These are phyloP conservation scores for Elsinoe ampelina DNA, from an alignment of 2,329 filamentous ascomycete species.

Conservation along the genomic window DNA sequence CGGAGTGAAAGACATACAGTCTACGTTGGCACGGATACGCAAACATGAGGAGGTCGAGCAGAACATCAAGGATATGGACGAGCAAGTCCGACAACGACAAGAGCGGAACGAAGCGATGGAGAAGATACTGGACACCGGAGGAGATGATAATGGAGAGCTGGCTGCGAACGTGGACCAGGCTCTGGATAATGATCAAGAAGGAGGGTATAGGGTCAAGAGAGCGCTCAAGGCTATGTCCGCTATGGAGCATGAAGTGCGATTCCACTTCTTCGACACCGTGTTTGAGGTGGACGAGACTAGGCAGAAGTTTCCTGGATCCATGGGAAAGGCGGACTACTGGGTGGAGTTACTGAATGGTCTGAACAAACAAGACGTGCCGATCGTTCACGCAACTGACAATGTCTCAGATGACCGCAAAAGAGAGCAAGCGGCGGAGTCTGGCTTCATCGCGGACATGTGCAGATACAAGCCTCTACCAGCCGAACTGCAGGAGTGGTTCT, in stretches of 20 bases:
- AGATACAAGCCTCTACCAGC: constrained; percentile 29
- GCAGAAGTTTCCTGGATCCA: constrained; percentile 22
- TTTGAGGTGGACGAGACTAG: constrained; percentile 14
- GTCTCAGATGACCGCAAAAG: constrained; percentile 21
- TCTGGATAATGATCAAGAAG: constrained; percentile 27
- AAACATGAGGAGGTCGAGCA: constrained; percentile 19
- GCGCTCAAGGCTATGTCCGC: constrained; percentile 55
- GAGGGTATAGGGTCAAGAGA: constrained; percentile 43
- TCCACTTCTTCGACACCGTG: constrained; percentile 46
- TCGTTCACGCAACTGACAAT: background rate
- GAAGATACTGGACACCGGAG: constrained; percentile 15
- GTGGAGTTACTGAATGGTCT: constrained; percentile 26
- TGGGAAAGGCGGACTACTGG: constrained; percentile 28
- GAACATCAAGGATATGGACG: constrained; percentile 19
- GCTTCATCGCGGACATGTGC: constrained; percentile 34
- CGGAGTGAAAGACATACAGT: constrained; percentile 24
- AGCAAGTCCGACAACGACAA: constrained; percentile 14
- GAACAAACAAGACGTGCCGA: background rate
- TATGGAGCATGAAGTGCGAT: constrained; percentile 43
- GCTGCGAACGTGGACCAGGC: constrained; percentile 33
- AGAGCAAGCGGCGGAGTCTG: constrained; percentile 34
- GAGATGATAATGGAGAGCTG: background rate
- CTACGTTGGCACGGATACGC: constrained; percentile 22
- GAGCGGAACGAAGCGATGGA: constrained; percentile 11
- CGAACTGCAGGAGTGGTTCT: constrained; percentile 35